Evolutionary conservation across 2,329 filamentous ascomycete species (phyloP), one percentile per base, ranked within the genome.

Genomic region (Fusarium sp.): DNA sequence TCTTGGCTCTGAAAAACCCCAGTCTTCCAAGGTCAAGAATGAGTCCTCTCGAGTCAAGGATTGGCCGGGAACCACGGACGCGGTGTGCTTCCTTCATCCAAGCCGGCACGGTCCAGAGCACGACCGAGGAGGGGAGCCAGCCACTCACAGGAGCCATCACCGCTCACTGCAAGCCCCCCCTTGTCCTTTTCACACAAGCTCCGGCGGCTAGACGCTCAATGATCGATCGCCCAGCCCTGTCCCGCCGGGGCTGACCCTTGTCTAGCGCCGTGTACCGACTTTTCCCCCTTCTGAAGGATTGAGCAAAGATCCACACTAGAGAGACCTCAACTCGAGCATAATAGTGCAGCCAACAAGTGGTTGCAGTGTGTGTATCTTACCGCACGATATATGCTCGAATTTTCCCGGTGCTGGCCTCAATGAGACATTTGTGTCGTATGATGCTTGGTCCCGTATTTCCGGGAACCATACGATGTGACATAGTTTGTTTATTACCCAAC

Each of bases 201-300:
- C n/a, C 62, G 67, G 66, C 68, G 68, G 68, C 50, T 68, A 71
- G 55, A 69, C 55, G 8, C 10, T 61, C 69, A 68, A 64, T 67
- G 25, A 70, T 18, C 20, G 18, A 55, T 42, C 36, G 51, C 20
- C 51, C 34, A 61, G 49, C 34, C 49, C 34, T 61, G 50, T 44
- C 27, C 27, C 38, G 18, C 10, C 38, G 34, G 36, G 40, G 10
- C 11, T 4, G 11, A 33, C 36, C 61, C 61, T n/a, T 58, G 61
- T 58, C 60, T 62, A 55, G 61, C 36, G 25, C 18, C 31, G 4
- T 25, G 7, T 20, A 6, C 49, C 49, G 49, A 10, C 25, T 29
- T 18, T 29, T 44, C 1, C 7, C 2, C 7, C 42, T 20, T 46
- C 20, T 49, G 44, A 49, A 49, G 44, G 44, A 49, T 23, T 33